Base-by-base conservation (phyloP, 306 rosid genomes). In the Albizia julibrissin region DNA sequence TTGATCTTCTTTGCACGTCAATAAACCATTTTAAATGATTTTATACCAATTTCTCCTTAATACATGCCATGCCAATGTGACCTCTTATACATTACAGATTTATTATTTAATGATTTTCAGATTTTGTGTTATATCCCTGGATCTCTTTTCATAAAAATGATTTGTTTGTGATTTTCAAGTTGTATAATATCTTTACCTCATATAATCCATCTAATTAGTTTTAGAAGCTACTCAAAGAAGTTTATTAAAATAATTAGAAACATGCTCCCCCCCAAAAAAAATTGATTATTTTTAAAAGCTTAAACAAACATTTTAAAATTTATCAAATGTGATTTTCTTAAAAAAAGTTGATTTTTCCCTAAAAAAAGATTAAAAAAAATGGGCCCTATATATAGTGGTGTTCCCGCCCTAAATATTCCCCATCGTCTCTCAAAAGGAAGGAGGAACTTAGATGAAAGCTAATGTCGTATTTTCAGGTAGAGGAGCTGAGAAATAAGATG, bases 401-500 rank as follows among this genome's bases (percentile, higher is more conserved):
- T 69, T 73, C 13, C 73, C 61, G 11, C 67, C 22, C 78, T 40
- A 58, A 34, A 15, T 31, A 27, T 19, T 10, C 27, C 40, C 70
- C 52, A 10, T 61, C 46, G 31, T 42, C 67, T 46, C 79, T 47
- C 80, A 85, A 81, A 69, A 12, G 52, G 12, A 69, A 71, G 59
- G 76, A 26, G 69, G 56, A 49, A 61, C 82, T 58, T 11, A 29
- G 66, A 83, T 58, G 72, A 70, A 72, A 81, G 69, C 79, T 87
- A 77, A 79, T 78, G 76, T 44, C n/a, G 65, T 85, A 31, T 69
- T 79, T 87, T 85, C 89, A 95, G 99, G 93, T 93, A 52, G 91
- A 87, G 84, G 98, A 95, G 84, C 89, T 95, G 87, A 89, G 89
- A 87, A 87, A 86, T 56, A 92, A 69, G 81, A 93, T 95, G 98